Evolutionary conservation across 345 rosid genomes (phyloP).

Genomic region (Citrus unshiu): DNA sequence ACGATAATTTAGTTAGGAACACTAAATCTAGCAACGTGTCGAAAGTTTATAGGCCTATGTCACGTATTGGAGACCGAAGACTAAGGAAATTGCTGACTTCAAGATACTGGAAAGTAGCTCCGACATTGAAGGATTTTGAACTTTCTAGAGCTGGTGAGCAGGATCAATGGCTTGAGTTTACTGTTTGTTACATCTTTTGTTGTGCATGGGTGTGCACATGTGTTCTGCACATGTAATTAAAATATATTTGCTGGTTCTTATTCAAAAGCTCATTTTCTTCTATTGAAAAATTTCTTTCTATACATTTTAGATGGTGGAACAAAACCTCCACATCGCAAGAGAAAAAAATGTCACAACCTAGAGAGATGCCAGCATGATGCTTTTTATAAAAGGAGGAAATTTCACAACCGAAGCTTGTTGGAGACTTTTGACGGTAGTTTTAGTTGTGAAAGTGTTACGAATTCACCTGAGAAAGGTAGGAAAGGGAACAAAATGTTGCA

Average conservation of each 20-base stretch:
- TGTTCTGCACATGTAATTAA: not conserved
- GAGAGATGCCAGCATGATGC: slow-evolving; percentile 42
- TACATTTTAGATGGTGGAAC: slow-evolving; percentile 46
- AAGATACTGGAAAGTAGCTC: slow-evolving; percentile 65
- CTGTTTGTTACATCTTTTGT: not conserved
- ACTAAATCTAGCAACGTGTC: slow-evolving; percentile 43
- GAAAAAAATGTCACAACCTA: slow-evolving; percentile 43
- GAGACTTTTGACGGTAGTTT: slow-evolving; percentile 69
- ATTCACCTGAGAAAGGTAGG: slow-evolving; percentile 52
- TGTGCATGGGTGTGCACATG: not conserved
- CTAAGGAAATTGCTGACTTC: slow-evolving; percentile 56
- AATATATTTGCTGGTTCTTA: not conserved
- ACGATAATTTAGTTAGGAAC: slow-evolving; percentile 57
- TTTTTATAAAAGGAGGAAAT: slow-evolving; percentile 64
- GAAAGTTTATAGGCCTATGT: slow-evolving; percentile 58
- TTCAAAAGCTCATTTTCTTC: slow-evolving; percentile 5
- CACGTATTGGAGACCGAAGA: slow-evolving; percentile 51
- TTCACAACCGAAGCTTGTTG: slow-evolving; percentile 43
- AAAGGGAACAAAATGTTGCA: slow-evolving; percentile 25
- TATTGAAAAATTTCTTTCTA: slow-evolving; percentile 1
- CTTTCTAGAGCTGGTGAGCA: slow-evolving; percentile 57
- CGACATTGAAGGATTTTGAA: slow-evolving; percentile 56
- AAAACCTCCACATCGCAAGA: slow-evolving; percentile 53
- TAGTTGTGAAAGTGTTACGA: slow-evolving; percentile 86
- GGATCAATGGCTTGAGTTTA: slow-evolving; percentile 1